These are phyloP conservation scores for Penicillium coffeae DNA, from an alignment of 495 filamentous ascomycete genomes.

Conservation along the genomic window DNA sequence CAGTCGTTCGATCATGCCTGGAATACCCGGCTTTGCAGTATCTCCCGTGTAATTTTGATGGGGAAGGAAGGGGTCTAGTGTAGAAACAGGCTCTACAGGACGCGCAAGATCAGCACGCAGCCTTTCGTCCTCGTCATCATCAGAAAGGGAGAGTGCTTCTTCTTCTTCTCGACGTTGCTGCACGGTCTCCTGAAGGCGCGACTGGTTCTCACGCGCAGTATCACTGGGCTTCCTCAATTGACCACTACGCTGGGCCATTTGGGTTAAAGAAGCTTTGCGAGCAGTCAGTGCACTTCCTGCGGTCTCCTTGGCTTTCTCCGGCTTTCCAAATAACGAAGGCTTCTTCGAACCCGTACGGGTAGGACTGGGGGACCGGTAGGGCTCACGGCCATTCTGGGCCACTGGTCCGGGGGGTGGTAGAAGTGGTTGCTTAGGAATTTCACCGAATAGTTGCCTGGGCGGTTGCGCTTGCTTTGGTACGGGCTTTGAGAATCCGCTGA, in stretches of 20 bases:
- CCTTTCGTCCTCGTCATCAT: conserved; percentile 61
- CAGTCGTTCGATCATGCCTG: conserved; percentile 76
- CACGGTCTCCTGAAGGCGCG: conserved; percentile 21
- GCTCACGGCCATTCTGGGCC: conserved; percentile 36
- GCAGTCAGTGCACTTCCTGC: conserved; percentile 38
- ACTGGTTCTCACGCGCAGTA: conserved; percentile 28
- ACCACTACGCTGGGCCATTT: conserved; percentile 29
- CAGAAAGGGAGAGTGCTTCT: conserved; percentile 43
- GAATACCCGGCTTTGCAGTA: conserved; percentile 56
- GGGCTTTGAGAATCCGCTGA: conserved; percentile 32
- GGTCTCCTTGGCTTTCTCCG: conserved; percentile 40
- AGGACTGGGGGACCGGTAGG: conserved; percentile 77
- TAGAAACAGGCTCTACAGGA: conserved; percentile 48
- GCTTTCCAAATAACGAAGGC: conserved; percentile 32
- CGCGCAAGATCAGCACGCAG: conserved; percentile 55
- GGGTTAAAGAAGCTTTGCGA: conserved; percentile 38
- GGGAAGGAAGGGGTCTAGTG: conserved; percentile 60
- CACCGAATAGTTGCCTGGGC: conserved; percentile 58
- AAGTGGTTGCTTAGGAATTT: conserved; percentile 52
- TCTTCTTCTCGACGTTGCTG: conserved; percentile 39
- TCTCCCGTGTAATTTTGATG: conserved; percentile 64
- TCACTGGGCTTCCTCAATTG: conserved; percentile 26
- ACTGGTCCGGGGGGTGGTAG: conserved; percentile 54
- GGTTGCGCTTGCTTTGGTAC: conserved; percentile 13
- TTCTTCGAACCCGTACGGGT: conserved; percentile 51